Evolutionary conservation across 345 rosid species (phyloP).

Genomic region (Arabis hirsuta): DNA sequence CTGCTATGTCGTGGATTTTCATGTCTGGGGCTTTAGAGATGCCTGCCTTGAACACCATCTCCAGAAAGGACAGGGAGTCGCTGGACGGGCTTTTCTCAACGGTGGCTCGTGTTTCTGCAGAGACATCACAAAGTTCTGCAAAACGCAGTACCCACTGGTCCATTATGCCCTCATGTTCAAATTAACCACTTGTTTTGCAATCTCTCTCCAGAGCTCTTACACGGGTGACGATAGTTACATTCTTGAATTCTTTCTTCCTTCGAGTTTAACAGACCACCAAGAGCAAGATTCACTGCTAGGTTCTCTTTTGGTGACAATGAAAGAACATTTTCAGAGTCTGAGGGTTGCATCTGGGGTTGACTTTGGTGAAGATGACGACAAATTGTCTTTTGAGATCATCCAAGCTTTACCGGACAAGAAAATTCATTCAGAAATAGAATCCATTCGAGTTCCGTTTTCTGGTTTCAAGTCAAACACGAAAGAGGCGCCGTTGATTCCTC

Average conservation of each 20-base stretch:
- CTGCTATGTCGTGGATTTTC: slow-evolving; percentile 79
- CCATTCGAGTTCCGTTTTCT: slow-evolving; percentile 53
- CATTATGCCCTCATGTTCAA: slow-evolving; percentile 92
- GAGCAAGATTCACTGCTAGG: slow-evolving; percentile 66
- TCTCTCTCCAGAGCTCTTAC: slow-evolving; percentile 74
- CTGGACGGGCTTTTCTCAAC: slow-evolving; percentile 83
- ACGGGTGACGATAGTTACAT: slow-evolving; percentile 88
- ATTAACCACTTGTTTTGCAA: slow-evolving; percentile 73
- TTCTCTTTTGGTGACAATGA: slow-evolving; percentile 75
- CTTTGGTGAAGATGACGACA: slow-evolving; percentile 58
- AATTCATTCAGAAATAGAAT: slow-evolving; percentile 54
- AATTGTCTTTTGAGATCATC: slow-evolving; percentile 65
- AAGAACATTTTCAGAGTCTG: slow-evolving; percentile 78
- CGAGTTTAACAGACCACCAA: slow-evolving; percentile 46
- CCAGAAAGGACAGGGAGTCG: slow-evolving; percentile 95
- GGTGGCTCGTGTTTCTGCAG: slow-evolving; percentile 78
- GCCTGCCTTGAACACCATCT: slow-evolving; percentile 95
- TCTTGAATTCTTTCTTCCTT: slow-evolving; percentile 85
- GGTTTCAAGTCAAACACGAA: slow-evolving; percentile 35
- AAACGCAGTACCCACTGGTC: slow-evolving; percentile 83
- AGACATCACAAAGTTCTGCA: slow-evolving; percentile 74
- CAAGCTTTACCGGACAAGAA: slow-evolving; percentile 56
- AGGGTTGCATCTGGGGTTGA: slow-evolving; percentile 78
- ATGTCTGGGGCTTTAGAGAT: slow-evolving; percentile 88
- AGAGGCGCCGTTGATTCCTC: slow-evolving; percentile 27